Base-by-base conservation (phyloP, 148 eudicot genomes). In the Simmondsia chinensis region DNA sequence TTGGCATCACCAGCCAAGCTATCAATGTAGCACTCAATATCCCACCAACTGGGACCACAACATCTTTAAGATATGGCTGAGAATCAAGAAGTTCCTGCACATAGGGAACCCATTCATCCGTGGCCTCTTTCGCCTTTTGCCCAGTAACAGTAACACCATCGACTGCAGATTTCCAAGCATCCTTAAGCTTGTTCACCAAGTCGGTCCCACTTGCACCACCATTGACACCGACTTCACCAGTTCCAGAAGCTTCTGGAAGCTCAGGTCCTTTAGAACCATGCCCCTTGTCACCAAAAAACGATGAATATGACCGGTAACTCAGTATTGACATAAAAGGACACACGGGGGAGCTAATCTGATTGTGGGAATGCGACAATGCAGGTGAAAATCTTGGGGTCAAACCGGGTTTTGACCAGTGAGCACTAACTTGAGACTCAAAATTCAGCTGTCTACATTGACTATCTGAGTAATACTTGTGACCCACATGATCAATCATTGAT, bases 1-100 rank as follows among this genome's bases (percentile, higher is more conserved):
- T 72, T 5, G 99, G 99, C 81, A 93, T 40, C 49, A 72, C 80
- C 28, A 74, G 27, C 99, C 99, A 93, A 4, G 89, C 96, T 56
- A 83, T 25, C 13, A 82, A 21, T 22, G 94, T 71, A 33, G 71
- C 94, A 2, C 63, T 65, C 71, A 91, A 40, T 5, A 87, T 82
- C 33, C 82, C 61, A 50, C 94, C 61, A 56, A 82, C 61, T 5
- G 99, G 96, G 33, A 73, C 86, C 61, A 93, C 65, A 20, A 82
- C 79, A 62, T 86, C 94, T 32, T 70, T 77, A 27, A 93, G 71
- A 56, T 79, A 82, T 2, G 99, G 96, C 59, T 86, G 70, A 17
- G 89, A 31, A 50, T 86, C 94, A 6, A 93, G 57, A 49, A 77
- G 49, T 45, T 73, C 65, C 41, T 93, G 72, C 18, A 65, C 83